phyloP scores from a whole-genome alignment of 2,329 filamentous ascomycete species.

The Pyrenophora seminiperda region DNA sequence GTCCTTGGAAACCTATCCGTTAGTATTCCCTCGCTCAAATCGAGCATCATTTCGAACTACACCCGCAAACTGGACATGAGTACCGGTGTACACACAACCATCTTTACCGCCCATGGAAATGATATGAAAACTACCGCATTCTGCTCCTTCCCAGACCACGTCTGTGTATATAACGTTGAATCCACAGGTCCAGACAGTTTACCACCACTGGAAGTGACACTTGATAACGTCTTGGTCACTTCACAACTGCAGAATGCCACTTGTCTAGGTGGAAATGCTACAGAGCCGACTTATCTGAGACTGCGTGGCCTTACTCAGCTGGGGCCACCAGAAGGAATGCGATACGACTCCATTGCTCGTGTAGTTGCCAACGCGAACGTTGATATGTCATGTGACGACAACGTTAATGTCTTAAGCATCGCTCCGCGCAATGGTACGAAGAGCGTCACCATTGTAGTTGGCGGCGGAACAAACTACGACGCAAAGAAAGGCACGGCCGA shows the following conservation, averaged over 20 bases:
- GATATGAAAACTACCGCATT: constrained; percentile 49
- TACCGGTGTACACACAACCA: constrained; percentile 49
- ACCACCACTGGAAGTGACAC: constrained; percentile 49
- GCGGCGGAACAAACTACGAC: constrained; percentile 57
- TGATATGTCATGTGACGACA: constrained; percentile 17
- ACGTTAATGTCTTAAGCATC: constrained; percentile 15
- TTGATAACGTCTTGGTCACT: constrained; percentile 52
- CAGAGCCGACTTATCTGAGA: constrained; percentile 36
- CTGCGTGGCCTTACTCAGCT: constrained; percentile 45
- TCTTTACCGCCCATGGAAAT: constrained; percentile 35
- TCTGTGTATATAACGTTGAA: constrained; percentile 48
- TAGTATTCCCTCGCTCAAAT: constrained; percentile 36
- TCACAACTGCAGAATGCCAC: constrained; percentile 33
- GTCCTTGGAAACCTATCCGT: constrained; percentile 57
- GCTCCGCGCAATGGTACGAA: constrained; percentile 17
- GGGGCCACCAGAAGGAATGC: constrained; percentile 52
- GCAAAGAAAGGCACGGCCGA: constrained; percentile 54
- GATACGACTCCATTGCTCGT: constrained; percentile 50
- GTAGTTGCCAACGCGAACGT: constrained; percentile 26
- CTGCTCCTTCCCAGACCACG: constrained; percentile 53
- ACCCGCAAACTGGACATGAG: constrained; percentile 52
- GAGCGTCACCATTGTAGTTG: constrained; percentile 51
- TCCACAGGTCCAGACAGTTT: constrained; percentile 37
- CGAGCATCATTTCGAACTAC: constrained; percentile 33
- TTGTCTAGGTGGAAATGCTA: constrained; percentile 43